Percentiles rank a stretch among this genome's conserved stretches.
phyloP scores from a whole-genome alignment of 176 grass and related monocot genomes.

The Miscanthus lutarioriparius region DNA sequence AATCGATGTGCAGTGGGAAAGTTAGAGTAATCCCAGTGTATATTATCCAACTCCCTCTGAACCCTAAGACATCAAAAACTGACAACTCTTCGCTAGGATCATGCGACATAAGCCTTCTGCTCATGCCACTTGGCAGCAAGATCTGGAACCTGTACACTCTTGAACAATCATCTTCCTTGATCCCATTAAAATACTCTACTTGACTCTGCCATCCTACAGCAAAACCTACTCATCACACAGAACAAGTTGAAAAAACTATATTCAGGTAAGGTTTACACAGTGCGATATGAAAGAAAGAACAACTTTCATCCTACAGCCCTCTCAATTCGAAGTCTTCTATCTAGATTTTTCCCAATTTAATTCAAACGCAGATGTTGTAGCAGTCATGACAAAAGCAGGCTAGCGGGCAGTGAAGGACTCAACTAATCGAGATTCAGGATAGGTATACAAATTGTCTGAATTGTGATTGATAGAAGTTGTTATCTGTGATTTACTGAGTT shows the following conservation, averaged over 20 bases:
- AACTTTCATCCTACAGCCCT: too few relatives aligned
- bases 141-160: slow-evolving; percentile 34
- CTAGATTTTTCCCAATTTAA: too few relatives aligned
- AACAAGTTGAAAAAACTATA: background rate
- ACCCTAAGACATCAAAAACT: slow-evolving; percentile 24
- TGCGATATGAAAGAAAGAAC: background rate
- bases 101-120: background rate
- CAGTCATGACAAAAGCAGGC: too few relatives aligned
- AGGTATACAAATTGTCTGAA: too few relatives aligned
- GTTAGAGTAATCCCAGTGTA: slow-evolving; percentile 1
- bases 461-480: too few relatives aligned
- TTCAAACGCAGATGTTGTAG: too few relatives aligned
- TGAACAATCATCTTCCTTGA: background rate
- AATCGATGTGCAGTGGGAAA: too few relatives aligned
- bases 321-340: too few relatives aligned
- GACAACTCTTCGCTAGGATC: background rate
- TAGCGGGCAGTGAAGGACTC: too few relatives aligned
- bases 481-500: too few relatives aligned
- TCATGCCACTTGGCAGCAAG: slow-evolving; percentile 26
- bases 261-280: background rate
- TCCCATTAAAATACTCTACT: background rate
- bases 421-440: too few relatives aligned
- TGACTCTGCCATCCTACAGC: background rate
- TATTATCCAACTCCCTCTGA: slow-evolving; percentile 13
- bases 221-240: background rate